Evolutionary conservation across 2,329 filamentous ascomycete species (phyloP).

Genomic region (Coniochaeta sp.): DNA sequence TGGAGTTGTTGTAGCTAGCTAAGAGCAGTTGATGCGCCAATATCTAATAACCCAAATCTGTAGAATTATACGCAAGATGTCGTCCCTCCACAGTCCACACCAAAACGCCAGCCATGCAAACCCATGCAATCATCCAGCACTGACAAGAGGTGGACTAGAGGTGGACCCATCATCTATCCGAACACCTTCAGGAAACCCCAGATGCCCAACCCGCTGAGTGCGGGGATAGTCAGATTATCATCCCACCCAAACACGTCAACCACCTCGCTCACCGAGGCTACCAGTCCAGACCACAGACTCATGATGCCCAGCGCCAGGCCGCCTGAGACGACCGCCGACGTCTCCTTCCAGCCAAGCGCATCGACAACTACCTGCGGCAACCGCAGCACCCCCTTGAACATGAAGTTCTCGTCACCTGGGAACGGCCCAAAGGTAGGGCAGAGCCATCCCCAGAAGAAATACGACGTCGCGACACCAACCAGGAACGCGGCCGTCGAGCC

Average conservation of each 20-base stretch:
- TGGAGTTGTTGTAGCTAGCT: neutral
- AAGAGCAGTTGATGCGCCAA: neutral
- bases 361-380: constrained; percentile 56
- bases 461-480: constrained; percentile 76
- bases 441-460: constrained; percentile 82
- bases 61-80: constrained; percentile 8
- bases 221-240: constrained; percentile 94
- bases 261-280: constrained; percentile 83
- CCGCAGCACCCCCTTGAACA: constrained; percentile 72
- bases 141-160: too few species aligned
- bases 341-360: constrained; percentile 52
- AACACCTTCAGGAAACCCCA: constrained; percentile 90
- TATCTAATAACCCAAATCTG: constrained; percentile 1
- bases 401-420: constrained; percentile 66
- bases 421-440: constrained; percentile 62
- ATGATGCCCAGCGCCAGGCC: constrained; percentile 68
- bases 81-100: too few species aligned
- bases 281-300: constrained; percentile 81
- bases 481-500: constrained; percentile 79
- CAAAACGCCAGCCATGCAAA: constrained; percentile 18
- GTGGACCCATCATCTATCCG: constrained; percentile 36
- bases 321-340: constrained; percentile 59
- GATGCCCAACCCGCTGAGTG: constrained; percentile 80
- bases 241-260: constrained; percentile 92
- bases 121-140: neutral